Conservation (phyloP, 208 protist genomes). For the Crithidia brevicula region DNA sequence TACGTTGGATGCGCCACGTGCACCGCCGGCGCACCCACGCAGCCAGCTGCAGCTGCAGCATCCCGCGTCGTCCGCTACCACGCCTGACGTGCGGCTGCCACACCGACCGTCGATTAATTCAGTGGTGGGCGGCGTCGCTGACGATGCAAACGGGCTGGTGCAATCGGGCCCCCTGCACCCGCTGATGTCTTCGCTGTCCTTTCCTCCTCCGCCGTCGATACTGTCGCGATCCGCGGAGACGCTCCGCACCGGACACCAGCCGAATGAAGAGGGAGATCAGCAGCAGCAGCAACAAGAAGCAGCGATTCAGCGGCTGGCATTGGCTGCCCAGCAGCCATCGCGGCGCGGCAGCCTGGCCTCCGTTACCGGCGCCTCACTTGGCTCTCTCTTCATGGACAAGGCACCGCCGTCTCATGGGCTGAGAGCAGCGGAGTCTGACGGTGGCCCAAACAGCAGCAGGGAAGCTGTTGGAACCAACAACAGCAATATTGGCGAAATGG, state of each 20-base stretch:
- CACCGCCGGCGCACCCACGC: not conserved
- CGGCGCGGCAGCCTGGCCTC: slow-evolving; percentile 3
- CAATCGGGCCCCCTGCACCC: slow-evolving; percentile 13
- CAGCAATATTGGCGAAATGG: too few relatives aligned
- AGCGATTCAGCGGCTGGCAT: not conserved
- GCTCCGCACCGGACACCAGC: not conserved
- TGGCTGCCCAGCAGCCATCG: not conserved
- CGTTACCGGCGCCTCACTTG: not conserved
- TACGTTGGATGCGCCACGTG: slow-evolving; percentile 8
- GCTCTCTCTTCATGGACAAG: slow-evolving; percentile 25
- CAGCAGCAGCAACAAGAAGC: not conserved
- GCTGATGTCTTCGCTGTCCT: not conserved
- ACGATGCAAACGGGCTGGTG: slow-evolving; percentile 11
- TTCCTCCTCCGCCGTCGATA: slow-evolving; percentile 5
- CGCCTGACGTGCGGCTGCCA: slow-evolving; percentile 6
- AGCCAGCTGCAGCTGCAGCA: slow-evolving; percentile 3
- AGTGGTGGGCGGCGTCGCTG: not conserved
- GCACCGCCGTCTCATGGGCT: not conserved
- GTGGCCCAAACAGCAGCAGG: not conserved
- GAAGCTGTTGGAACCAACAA: too few relatives aligned
- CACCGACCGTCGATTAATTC: not conserved
- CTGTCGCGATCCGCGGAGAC: not conserved
- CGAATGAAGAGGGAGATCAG: not conserved
- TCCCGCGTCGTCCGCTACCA: not conserved
- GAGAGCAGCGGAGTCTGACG: not conserved